Percentiles rank a stretch among this genome's conserved stretches.
These are phyloP conservation scores for Heliocybe sulcata DNA, from an alignment of 1,284 basidiomycete genomes.

Conservation along the genomic window DNA sequence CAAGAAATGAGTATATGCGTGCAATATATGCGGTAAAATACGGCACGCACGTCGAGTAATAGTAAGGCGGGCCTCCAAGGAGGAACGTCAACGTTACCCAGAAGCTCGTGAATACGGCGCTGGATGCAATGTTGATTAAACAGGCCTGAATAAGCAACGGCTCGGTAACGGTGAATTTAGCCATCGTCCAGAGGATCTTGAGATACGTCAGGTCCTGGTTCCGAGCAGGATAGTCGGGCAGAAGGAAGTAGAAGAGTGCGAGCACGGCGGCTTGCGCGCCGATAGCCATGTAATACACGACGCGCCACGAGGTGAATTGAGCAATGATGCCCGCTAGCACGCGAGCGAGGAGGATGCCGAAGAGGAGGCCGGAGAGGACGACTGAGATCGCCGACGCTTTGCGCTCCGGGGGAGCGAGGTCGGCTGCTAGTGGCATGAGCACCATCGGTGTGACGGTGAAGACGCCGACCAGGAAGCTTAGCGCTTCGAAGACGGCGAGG, in stretches of 20 bases:
- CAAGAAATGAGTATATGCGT: not conserved
- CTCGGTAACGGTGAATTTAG: constrained; percentile 38
- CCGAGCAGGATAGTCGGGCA: constrained; percentile 48
- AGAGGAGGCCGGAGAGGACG: constrained; percentile 39
- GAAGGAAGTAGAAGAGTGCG: constrained; percentile 29
- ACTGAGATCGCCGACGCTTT: constrained; percentile 43
- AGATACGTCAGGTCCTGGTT: constrained; percentile 32
- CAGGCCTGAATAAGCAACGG: constrained; percentile 42
- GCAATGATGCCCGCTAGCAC: constrained; percentile 42
- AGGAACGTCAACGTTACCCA: constrained; percentile 51
- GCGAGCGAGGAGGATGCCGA: constrained; percentile 41
- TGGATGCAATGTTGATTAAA: constrained; percentile 32
- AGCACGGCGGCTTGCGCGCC: constrained; percentile 30
- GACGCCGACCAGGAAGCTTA: constrained; percentile 40
- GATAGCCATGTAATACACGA: constrained; percentile 39
- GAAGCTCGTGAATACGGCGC: constrained; percentile 32
- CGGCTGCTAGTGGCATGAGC: constrained; percentile 45
- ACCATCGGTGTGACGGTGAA: constrained; percentile 34
- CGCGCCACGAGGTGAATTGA: constrained; percentile 36
- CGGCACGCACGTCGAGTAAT: constrained; percentile 30
- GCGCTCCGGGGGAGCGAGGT: constrained; percentile 40
- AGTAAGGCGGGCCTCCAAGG: constrained; percentile 38
- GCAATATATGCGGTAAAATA: not conserved
- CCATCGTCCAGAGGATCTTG: constrained; percentile 39
- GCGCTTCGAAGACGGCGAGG: constrained; percentile 33